Evolutionary conservation across 2,329 filamentous ascomycete species (phyloP), one percentile per base, ranked within the genome.

Genomic region (Pseudogymnoascus sp.): DNA sequence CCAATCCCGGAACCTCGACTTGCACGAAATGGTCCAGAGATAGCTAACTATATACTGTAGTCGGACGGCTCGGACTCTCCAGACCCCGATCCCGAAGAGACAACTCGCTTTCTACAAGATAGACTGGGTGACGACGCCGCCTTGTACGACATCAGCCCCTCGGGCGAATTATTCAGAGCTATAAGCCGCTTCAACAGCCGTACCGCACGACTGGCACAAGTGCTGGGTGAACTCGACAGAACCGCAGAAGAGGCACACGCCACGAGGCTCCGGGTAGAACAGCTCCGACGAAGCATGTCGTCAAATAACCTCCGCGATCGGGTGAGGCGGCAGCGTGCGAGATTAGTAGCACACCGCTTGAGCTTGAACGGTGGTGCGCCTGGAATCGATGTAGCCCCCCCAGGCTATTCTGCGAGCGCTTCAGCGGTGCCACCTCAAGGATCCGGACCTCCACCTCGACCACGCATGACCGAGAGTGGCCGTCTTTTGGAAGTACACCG

Each of bases 151-250:
- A 75, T 78, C 51, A 78, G 75, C 61, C 75, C 76, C 19, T 79
- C 78, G 25, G 77, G 77, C 67, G 77, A 80, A 71, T 69, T 80
- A 60, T 77, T 75, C 66, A 72, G 77, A 68, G 75, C 76, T 61
- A 76, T 80, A 75, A 77, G 77, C 67, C 73, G 76, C 65, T 77
- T 74, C 63, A 73, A 78, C 68, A 70, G 71, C 34, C 70, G 68
- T 62, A 66, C 74, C 67, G 68, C 68, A 65, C 65, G 67, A 65
- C 48, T 57, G 11, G 48, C 48, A 34, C 48, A 13, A 57, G 48
- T 57, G n/a, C 5, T 57, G 14, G 48, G 48, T 57, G 48, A 57
- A 57, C 48, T 57, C 13, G 48, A 57, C 25, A 31, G 48, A 57
- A 57, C 48, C 14, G 48, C 48, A 34, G 48, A 57, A 57, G 48